Percentiles rank a stretch among this genome's conserved stretches.
These are phyloP conservation scores for Tuber brumale DNA, from an alignment of 495 filamentous ascomycete genomes.

Conservation along the genomic window DNA sequence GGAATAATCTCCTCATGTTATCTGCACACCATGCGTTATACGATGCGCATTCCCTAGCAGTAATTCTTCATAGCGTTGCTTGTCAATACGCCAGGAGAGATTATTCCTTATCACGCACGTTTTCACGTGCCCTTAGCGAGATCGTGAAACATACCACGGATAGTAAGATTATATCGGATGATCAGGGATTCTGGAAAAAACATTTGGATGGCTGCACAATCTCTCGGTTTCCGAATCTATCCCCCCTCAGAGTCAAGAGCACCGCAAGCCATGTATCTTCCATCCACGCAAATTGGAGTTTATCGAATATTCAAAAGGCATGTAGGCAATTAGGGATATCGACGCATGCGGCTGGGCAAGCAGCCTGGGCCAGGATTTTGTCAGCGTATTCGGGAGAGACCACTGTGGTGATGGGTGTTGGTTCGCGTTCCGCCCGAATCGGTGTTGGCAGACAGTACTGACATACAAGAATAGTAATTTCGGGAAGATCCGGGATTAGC, in stretches of 20 bases:
- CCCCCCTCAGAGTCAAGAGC: slow-evolving; percentile 51
- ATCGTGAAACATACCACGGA: slow-evolving; percentile 47
- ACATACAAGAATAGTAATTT: slow-evolving; percentile 46
- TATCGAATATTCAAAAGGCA: slow-evolving; percentile 48
- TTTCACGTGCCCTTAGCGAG: slow-evolving; percentile 47
- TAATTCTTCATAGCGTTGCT: slow-evolving; percentile 54
- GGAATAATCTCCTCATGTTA: slow-evolving; percentile 45
- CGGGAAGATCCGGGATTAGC: slow-evolving; percentile 55
- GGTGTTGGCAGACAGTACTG: slow-evolving; percentile 7
- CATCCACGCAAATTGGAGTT: slow-evolving; percentile 42
- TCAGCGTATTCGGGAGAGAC: slow-evolving; percentile 64
- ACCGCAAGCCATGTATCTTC: slow-evolving; percentile 44
- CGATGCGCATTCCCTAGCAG: slow-evolving; percentile 60
- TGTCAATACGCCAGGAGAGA: slow-evolving; percentile 42
- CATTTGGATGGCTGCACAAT: slow-evolving; percentile 50
- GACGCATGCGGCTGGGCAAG: slow-evolving; percentile 63
- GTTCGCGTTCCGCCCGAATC: slow-evolving; percentile 27
- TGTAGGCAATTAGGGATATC: slow-evolving; percentile 56
- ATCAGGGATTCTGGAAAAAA: slow-evolving; percentile 57
- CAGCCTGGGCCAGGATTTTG: slow-evolving; percentile 66
- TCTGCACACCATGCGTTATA: slow-evolving; percentile 69
- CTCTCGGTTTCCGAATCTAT: slow-evolving; percentile 63
- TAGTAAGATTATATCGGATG: slow-evolving; percentile 27
- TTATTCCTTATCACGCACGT: slow-evolving; percentile 31
- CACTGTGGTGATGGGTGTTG: slow-evolving; percentile 63